A percentile compares a stretch with the other conserved stretches of the same genome.
These are phyloP conservation scores for Nidularia pulvinata DNA, from an alignment of 768 basidiomycete genomes.

Conservation along the genomic window DNA sequence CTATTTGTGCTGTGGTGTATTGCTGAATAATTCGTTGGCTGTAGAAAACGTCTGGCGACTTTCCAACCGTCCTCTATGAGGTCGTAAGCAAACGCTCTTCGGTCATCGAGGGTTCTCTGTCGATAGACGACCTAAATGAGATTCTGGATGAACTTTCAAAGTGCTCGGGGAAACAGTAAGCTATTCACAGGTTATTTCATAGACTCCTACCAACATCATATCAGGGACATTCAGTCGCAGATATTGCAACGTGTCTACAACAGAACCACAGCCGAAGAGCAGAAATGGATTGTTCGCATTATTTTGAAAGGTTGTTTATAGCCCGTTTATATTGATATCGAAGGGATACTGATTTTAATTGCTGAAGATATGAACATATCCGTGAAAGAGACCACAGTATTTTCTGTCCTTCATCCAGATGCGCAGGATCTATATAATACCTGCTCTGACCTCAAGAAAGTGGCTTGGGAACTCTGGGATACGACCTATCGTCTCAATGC, in stretches of 20 bases:
- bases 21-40: not conserved
- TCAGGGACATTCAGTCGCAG: slow-evolving; percentile 73
- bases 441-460: slow-evolving; percentile 94
- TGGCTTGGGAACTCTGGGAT: slow-evolving; percentile 88
- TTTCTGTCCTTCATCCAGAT: slow-evolving; percentile 91
- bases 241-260: slow-evolving; percentile 80
- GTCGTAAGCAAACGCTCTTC: slow-evolving; percentile 86
- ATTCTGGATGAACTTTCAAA: slow-evolving; percentile 77
- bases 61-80: slow-evolving; percentile 84
- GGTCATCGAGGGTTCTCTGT: slow-evolving; percentile 69
- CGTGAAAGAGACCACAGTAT: slow-evolving; percentile 92
- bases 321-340: not conserved
- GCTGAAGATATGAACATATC: slow-evolving; percentile 84
- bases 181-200: not conserved
- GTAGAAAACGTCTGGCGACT: slow-evolving; percentile 81
- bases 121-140: slow-evolving; percentile 84
- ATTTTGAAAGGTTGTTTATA: slow-evolving; percentile 83
- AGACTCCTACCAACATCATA: not conserved
- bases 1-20: not conserved
- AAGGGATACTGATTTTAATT: not conserved
- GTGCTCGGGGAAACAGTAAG: slow-evolving; percentile 73
- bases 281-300: slow-evolving; percentile 95
- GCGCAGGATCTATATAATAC: slow-evolving; percentile 95
- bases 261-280: slow-evolving; percentile 82
- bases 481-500: slow-evolving; percentile 63